Evolutionary conservation across 306 rosid species (phyloP).

Genomic region (Geum urbanum): DNA sequence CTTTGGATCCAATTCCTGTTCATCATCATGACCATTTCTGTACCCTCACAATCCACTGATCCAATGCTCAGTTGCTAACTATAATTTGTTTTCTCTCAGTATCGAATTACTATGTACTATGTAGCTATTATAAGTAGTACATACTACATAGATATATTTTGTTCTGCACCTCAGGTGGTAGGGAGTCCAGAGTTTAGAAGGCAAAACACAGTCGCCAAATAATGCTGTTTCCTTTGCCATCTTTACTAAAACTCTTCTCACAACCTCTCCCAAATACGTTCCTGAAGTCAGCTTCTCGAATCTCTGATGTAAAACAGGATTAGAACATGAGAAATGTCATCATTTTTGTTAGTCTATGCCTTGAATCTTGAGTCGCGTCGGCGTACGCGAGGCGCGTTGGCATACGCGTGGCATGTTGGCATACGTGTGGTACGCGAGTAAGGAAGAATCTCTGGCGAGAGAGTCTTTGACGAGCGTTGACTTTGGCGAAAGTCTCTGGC

Average conservation of each 20-base stretch:
- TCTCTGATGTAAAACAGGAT: slow-evolving; percentile 27
- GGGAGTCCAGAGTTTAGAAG: slow-evolving; percentile 53
- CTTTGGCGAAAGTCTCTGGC: too few relatives aligned
- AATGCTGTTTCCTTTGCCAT: slow-evolving; percentile 59
- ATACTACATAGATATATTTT: neutral
- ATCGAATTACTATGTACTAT: neutral
- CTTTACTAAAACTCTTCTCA: slow-evolving; percentile 50
- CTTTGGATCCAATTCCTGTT: neutral
- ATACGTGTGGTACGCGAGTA: too few relatives aligned
- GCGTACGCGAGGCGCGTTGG: too few relatives aligned
- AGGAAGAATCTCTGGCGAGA: too few relatives aligned
- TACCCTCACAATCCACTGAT: neutral
- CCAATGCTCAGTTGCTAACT: neutral
- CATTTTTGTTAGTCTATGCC: too few relatives aligned
- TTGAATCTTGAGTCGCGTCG: too few relatives aligned
- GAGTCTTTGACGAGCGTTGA: too few relatives aligned
- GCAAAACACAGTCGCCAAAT: slow-evolving; percentile 40
- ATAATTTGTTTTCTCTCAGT: neutral
- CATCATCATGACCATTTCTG: neutral
- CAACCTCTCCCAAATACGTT: slow-evolving; percentile 62
- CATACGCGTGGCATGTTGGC: too few relatives aligned
- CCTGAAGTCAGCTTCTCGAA: slow-evolving; percentile 62
- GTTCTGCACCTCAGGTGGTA: slow-evolving; percentile 43
- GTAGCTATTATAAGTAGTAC: neutral
- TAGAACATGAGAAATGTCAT: neutral